Base-by-base conservation (phyloP, 2,329 filamentous ascomycete species). In the Sclerotinia spermophila region DNA sequence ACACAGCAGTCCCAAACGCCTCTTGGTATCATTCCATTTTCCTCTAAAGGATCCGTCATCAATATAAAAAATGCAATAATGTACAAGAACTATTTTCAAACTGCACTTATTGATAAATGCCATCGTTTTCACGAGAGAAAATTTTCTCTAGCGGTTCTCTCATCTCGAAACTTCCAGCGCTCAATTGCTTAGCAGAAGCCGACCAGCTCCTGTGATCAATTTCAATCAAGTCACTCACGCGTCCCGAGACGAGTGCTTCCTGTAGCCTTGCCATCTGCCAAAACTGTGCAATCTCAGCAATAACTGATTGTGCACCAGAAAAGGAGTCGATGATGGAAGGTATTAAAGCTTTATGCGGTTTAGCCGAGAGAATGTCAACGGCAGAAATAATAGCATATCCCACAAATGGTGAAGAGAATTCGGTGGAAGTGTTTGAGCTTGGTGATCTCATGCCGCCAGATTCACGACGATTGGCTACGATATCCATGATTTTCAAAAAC, bases 321-420 rank as follows among this genome's bases (percentile, higher is more conserved):
- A 91, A 83, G 17, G 84, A 83, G 15, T 86, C 83, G 51, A 91
- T 83, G 38, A 86, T 81, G 17, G 82, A 81, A 1, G 83, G 78
- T 17, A 92, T 78, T 19, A 84, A 82, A 0, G 82, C 79, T 10
- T 89, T 78, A 0, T 82, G 77, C 1, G 89, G 87, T 7, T 85
- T 86, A 0, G 89, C 86, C 19, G 87, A 87, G 69, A 92, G 82
- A 53, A 92, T 86, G 74, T 93, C 91, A 45, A 90, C 83, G 0
- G 90, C 89, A 62, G 88, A 85, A 45, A 89, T 81, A 35, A 90
- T 84, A 8, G 86, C 85, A 73, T 87, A 87, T n/a, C 86, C 87
- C 27, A 87, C 82, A 72, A 90, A 88, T 0, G 90, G 89, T n/a
- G 84, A 86, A 0, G 87, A 85, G 55, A 86, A 84, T 24, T 72